Evolutionary conservation across 78 protist species (phyloP).

Genomic region (Guillardia theta): DNA sequence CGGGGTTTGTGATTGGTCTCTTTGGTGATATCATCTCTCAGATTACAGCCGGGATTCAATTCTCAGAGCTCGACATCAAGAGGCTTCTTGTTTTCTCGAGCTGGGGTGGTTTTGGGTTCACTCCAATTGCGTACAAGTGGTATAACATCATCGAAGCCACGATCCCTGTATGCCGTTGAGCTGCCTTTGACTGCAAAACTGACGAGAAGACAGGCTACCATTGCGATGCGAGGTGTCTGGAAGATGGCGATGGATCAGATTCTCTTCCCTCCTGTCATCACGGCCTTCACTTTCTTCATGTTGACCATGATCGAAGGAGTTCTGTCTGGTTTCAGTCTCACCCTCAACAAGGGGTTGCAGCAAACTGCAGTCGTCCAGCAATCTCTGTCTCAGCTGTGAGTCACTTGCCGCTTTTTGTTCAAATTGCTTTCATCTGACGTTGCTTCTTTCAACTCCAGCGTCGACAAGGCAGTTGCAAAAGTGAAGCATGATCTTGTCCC

Average conservation of each 20-base stretch:
- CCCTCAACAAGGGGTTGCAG: not conserved
- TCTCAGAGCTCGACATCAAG: not conserved
- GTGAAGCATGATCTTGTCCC: not conserved
- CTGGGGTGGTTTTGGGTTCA: conserved; percentile 3
- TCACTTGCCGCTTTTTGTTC: not conserved
- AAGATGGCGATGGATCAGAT: not conserved
- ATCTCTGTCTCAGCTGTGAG: not conserved
- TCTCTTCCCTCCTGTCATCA: not conserved
- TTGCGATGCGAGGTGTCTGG: not conserved
- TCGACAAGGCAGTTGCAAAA: not conserved
- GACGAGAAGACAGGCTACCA: too few relatives aligned
- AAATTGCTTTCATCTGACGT: not conserved
- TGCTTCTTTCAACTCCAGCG: not conserved
- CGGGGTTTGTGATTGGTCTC: not conserved
- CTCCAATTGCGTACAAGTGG: not conserved
- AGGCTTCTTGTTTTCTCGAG: not conserved
- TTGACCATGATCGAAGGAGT: not conserved
- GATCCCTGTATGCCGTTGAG: not conserved
- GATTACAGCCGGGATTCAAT: not conserved
- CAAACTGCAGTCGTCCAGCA: not conserved
- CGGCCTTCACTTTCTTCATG: not conserved
- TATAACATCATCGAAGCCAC: not conserved
- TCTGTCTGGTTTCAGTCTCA: not conserved
- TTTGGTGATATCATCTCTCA: not conserved
- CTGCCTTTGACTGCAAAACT: not conserved